A percentile compares a stretch with the other conserved stretches of the same genome.
These are phyloP conservation scores for Populus deltoides DNA, from an alignment of 345 rosid genomes.

Conservation along the genomic window DNA sequence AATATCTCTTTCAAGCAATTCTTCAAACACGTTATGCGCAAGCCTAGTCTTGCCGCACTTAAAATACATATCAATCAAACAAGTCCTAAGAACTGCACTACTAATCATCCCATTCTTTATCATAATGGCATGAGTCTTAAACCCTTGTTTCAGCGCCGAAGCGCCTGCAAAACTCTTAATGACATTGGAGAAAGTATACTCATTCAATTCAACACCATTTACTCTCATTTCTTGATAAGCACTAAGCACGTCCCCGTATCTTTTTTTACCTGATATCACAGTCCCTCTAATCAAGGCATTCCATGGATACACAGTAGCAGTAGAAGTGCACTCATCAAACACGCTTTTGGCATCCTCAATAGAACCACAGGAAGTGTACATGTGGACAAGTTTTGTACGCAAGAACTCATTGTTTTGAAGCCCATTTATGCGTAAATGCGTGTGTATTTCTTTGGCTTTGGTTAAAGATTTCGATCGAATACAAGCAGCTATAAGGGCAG, in stretches of 20 bases:
- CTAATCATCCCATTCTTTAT: constrained; percentile 62
- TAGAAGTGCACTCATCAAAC: constrained; percentile 52
- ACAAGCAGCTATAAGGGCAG: constrained; percentile 70
- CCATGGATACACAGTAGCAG: constrained; percentile 57
- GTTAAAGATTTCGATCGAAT: constrained; percentile 53
- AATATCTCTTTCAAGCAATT: constrained; percentile 56
- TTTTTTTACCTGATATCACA: constrained; percentile 61
- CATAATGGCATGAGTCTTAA: constrained; percentile 69
- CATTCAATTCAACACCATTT: constrained; percentile 66
- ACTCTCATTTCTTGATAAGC: constrained; percentile 66
- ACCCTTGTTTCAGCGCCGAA: constrained; percentile 61
- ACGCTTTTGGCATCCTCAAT: constrained; percentile 59
- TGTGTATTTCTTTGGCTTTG: constrained; percentile 60
- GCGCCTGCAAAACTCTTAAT: constrained; percentile 87
- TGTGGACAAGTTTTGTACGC: constrained; percentile 57
- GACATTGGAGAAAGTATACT: constrained; percentile 60
- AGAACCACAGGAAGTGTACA: constrained; percentile 75
- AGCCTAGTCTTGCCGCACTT: constrained; percentile 74
- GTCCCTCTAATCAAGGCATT: constrained; percentile 86
- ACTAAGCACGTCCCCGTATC: constrained; percentile 56
- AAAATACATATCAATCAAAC: constrained; percentile 73
- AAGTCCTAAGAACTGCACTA: constrained; percentile 53
- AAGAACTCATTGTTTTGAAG: constrained; percentile 66
- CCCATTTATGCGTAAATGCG: constrained; percentile 61
- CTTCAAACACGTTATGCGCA: constrained; percentile 60